Conservation (phyloP, 768 basidiomycete genomes). For the Mycena polygramma region DNA sequence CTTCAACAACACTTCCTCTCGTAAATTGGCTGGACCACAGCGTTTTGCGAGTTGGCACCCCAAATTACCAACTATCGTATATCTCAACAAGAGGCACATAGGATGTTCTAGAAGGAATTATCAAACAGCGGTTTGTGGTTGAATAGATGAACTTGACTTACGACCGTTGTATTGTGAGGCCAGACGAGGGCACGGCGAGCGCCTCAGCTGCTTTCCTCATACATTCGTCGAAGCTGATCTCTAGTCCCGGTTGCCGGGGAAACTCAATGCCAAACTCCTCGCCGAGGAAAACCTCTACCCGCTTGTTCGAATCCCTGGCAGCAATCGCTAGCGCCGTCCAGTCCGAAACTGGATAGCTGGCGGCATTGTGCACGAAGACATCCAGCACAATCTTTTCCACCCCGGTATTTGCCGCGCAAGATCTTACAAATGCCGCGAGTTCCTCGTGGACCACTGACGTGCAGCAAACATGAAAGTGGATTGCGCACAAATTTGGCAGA, state of each 20-base stretch:
- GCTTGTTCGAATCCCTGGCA: neutral
- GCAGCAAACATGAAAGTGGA: neutral
- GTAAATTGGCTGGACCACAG: too few relatives aligned
- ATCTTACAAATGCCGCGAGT: neutral
- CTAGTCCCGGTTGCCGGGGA: neutral
- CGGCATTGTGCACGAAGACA: neutral
- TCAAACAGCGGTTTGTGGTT: neutral
- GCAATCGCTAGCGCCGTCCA: constrained; percentile 1
- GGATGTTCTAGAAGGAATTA: neutral
- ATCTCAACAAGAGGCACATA: neutral
- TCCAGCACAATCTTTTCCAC: neutral
- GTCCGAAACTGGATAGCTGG: neutral
- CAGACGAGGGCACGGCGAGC: neutral
- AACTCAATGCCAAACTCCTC: neutral
- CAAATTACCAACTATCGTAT: constrained; percentile 2
- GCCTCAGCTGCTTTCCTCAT: neutral
- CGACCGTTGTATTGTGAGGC: neutral
- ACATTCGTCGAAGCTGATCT: neutral
- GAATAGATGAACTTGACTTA: neutral
- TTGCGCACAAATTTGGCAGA: neutral
- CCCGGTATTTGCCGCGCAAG: neutral
- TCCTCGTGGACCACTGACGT: neutral
- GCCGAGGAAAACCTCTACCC: neutral
- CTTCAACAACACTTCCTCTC: too few relatives aligned
- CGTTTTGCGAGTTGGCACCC: too few relatives aligned